phyloP scores from a whole-genome alignment of 495 filamentous ascomycete species.

The Ramalina peruviana region DNA sequence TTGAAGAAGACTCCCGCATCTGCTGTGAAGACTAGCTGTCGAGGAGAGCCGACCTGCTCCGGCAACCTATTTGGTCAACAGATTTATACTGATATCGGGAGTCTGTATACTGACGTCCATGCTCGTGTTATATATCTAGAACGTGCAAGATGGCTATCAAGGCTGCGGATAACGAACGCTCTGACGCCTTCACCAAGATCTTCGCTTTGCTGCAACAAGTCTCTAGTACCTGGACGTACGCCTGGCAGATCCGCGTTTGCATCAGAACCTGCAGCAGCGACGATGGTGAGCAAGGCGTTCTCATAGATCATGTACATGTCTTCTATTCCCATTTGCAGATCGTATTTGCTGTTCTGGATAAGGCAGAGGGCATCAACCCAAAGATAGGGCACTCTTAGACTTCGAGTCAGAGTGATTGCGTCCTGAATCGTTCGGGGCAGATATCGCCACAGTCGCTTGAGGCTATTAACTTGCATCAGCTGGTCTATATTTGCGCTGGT shows the following conservation, averaged over 20 bases:
- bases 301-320: not conserved
- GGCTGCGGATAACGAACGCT: not conserved
- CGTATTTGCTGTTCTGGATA: not conserved
- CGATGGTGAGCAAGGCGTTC: conserved; percentile 1
- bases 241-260: not conserved
- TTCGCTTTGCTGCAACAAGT: not conserved
- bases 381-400: conserved; percentile 5
- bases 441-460: not conserved
- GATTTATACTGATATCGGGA: too few species aligned
- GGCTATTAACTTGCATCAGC: not conserved
- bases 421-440: conserved; percentile 8
- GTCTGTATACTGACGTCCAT: too few species aligned
- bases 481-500: not conserved
- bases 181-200: not conserved
- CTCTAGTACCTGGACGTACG: not conserved
- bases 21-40: too few species aligned
- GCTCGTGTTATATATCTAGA: too few species aligned
- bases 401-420: conserved; percentile 4
- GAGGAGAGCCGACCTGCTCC: too few species aligned
- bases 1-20: too few species aligned
- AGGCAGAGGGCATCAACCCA: conserved; percentile 10
- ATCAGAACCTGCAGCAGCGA: conserved; percentile 1
- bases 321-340: conserved; percentile 1
- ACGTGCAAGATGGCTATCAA: not conserved
- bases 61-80: too few species aligned